Evolutionary conservation across 169 alveolate species (phyloP).

Genomic region (Cryptosporidium baileyi): DNA sequence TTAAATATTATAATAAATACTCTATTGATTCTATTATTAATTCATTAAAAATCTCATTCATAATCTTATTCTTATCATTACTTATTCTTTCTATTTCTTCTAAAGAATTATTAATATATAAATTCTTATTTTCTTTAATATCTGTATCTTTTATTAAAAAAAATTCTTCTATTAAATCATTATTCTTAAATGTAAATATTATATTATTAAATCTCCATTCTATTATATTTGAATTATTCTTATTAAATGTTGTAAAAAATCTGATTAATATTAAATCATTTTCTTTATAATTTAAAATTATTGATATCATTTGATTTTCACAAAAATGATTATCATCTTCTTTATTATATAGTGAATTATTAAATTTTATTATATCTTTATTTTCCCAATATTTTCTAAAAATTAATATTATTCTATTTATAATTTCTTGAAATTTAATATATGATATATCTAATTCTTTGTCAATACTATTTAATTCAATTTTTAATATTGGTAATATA

Average conservation of each 20-base stretch:
- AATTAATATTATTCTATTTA: background rate
- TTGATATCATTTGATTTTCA: background rate
- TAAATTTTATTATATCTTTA: background rate
- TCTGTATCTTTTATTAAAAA: background rate
- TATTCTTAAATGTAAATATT: constrained; percentile 1
- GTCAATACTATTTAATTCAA: background rate
- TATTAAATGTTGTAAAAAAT: background rate
- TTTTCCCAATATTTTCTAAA: background rate
- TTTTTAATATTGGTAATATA: background rate
- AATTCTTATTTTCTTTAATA: background rate
- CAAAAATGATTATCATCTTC: background rate
- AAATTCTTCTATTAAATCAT: background rate
- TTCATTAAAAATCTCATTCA: background rate
- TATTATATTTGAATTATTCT: background rate
- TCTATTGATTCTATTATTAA: constrained; percentile 22
- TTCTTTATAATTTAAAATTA: background rate
- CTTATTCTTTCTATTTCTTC: background rate
- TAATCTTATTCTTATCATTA: background rate
- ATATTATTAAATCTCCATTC: constrained; percentile 16
- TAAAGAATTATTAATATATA: background rate
- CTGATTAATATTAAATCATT: background rate
- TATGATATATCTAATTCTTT: background rate
- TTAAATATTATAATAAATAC: background rate
- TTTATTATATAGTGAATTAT: background rate
- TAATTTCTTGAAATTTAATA: background rate